Conservation (phyloP, 805 yeast species). For the Debaryomyces prosopidis region DNA sequence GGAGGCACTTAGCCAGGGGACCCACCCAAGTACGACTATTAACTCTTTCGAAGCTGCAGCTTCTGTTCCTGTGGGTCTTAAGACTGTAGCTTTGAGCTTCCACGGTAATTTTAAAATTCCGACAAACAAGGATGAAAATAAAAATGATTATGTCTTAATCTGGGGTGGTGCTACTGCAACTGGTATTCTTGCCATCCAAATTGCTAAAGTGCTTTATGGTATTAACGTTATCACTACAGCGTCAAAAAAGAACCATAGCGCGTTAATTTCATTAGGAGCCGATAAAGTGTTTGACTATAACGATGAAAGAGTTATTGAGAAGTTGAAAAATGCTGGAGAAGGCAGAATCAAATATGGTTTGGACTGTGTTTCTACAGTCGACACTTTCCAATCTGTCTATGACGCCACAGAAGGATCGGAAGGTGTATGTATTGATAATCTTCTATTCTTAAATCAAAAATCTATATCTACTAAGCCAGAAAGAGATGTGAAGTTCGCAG, state of each 20-base stretch:
- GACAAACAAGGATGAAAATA: slow-evolving; percentile 13
- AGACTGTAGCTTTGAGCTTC: slow-evolving; percentile 49
- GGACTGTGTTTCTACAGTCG: slow-evolving; percentile 21
- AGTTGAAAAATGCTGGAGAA: slow-evolving; percentile 18
- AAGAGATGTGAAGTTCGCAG: slow-evolving; percentile 11
- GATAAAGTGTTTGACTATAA: slow-evolving; percentile 29
- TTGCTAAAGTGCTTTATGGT: slow-evolving; percentile 30
- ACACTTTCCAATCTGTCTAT: slow-evolving; percentile 24
- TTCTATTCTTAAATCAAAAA: slow-evolving; percentile 13
- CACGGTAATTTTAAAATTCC: slow-evolving; percentile 30
- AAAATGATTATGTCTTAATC: slow-evolving; percentile 20
- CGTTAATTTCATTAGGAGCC: slow-evolving; percentile 28
- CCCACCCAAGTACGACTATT: slow-evolving; percentile 36
- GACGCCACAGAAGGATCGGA: slow-evolving; percentile 7
- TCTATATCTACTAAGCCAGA: slow-evolving; percentile 9
- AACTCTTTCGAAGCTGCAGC: slow-evolving; percentile 68
- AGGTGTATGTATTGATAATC: slow-evolving; percentile 18
- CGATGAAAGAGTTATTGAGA: slow-evolving; percentile 20
- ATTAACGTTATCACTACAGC: slow-evolving; percentile 29
- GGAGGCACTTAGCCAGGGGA: slow-evolving; percentile 18
- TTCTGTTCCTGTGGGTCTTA: slow-evolving; percentile 52
- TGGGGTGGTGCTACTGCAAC: slow-evolving; percentile 43
- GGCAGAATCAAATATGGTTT: slow-evolving; percentile 22
- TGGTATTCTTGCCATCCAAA: slow-evolving; percentile 31
- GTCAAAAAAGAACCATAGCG: slow-evolving; percentile 24